phyloP scores from a whole-genome alignment of 2,329 filamentous ascomycete genomes.

The Colletotrichum ledebouriae region DNA sequence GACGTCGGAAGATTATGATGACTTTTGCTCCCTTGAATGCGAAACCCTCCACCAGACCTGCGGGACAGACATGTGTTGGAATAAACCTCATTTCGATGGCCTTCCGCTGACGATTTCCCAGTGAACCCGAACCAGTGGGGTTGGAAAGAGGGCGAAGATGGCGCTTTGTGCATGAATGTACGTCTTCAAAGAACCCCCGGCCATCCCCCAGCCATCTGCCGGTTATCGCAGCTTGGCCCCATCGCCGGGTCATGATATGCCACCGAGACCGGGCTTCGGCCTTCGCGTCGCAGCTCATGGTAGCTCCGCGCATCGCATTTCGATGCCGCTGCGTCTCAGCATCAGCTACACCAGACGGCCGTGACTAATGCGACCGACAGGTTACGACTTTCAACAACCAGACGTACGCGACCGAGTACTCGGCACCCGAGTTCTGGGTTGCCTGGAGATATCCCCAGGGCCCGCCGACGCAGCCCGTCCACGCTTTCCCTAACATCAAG shows the following conservation, averaged over 20 bases:
- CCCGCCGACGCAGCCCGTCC: constrained; percentile 59
- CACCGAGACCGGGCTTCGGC: background rate
- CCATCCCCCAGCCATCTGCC: constrained; percentile 3
- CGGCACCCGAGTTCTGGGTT: constrained; percentile 64
- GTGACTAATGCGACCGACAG: constrained; percentile 47
- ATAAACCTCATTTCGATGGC: background rate
- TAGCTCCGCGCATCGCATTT: too few relatives aligned
- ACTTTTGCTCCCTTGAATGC: constrained; percentile 39
- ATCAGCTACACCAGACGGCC: background rate
- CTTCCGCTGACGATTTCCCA: constrained; percentile 46
- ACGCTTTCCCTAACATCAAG: constrained; percentile 68
- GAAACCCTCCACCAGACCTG: constrained; percentile 17
- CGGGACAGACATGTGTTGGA: constrained; percentile 2
- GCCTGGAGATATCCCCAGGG: constrained; percentile 66
- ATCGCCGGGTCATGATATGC: constrained; percentile 25
- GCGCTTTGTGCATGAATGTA: constrained; percentile 66
- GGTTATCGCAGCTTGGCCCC: constrained; percentile 16
- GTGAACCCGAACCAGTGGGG: constrained; percentile 71
- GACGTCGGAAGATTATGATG: constrained; percentile 7
- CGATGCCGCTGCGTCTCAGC: too few relatives aligned
- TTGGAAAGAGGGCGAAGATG: constrained; percentile 53
- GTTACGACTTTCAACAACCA: constrained; percentile 64
- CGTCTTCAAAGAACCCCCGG: constrained; percentile 46
- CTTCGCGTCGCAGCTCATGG: background rate
- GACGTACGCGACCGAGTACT: constrained; percentile 60